phyloP scores from a whole-genome alignment of 176 grass and related monocot species.

The Musa troglodytarum region DNA sequence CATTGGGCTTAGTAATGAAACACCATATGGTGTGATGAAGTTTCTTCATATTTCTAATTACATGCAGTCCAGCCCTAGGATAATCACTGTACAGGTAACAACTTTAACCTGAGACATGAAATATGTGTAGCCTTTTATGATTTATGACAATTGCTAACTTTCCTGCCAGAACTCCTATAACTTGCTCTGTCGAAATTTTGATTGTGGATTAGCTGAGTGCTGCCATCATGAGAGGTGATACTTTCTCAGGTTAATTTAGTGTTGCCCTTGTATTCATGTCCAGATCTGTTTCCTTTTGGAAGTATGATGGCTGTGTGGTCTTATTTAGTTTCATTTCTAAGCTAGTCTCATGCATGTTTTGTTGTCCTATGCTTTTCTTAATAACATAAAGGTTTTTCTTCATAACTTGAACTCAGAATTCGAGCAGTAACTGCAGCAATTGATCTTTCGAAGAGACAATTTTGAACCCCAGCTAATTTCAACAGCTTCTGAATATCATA shows the following conservation, averaged over 20 bases:
- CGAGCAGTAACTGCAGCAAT: too few species aligned
- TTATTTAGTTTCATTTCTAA: neutral
- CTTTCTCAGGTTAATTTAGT: neutral
- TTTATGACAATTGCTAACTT: slow-evolving; percentile 9
- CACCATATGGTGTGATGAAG: slow-evolving; percentile 86
- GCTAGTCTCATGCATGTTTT: neutral
- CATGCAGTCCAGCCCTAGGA: slow-evolving; percentile 38
- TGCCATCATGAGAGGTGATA: slow-evolving; percentile 81
- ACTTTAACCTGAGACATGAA: neutral
- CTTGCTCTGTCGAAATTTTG: slow-evolving; percentile 76
- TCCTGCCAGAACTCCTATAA: slow-evolving; percentile 70
- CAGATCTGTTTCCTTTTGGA: neutral
- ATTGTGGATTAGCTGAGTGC: slow-evolving; percentile 76
- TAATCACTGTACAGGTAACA: slow-evolving; percentile 67
- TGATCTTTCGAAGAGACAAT: too few species aligned
- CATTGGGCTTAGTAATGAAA: slow-evolving; percentile 86
- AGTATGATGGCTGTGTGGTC: neutral
- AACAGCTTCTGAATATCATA: too few species aligned
- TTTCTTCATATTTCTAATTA: slow-evolving; percentile 45
- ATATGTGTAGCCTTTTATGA: neutral
- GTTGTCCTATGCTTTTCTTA: neutral
- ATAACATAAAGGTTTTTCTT: neutral
- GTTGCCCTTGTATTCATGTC: neutral
- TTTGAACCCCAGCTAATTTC: too few species aligned
- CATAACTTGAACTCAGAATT: too few species aligned